Base-by-base conservation (phyloP, 1,284 basidiomycete genomes). In the Moesziomyces globuligerus region DNA sequence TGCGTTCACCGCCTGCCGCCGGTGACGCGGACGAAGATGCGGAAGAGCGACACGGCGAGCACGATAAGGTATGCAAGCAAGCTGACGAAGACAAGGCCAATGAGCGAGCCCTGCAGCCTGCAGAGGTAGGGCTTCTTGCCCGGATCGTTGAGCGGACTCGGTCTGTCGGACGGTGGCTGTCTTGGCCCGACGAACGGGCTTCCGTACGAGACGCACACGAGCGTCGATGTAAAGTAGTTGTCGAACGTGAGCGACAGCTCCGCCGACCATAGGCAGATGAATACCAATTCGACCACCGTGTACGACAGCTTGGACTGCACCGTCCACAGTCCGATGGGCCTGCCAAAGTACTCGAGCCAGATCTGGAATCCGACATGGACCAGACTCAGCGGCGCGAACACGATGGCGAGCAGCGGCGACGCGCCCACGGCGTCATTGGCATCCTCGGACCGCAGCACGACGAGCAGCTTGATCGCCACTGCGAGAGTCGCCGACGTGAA, bases 191-290 rank as follows among this genome's bases (percentile, higher is more conserved):
- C 85, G 18, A 85, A 89, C 32, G 83, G 71, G 24, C 68, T 76
- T 20, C 52, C 58, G 20, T 54, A 51, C 10, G 54, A 32, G 21
- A 71, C 54, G 58, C 93, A 95, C 32, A 90, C 88, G 53, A 94
- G 87, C 25, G 89, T 85, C 26, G 92, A 92, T 4, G 92, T 94
- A 83, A 94, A 92, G 83, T 90, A 93, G 80, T 94, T 93, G 85
- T 95, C 92, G 82, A 94, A 92, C 57, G 88, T 89, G 48, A 94
- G 88, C 13, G 91, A 90, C 41, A 95, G 86, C 28, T 91, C 89
- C n/a, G 92, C 90, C 59, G 91, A 92, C 92, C 93, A 95, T 20
- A 91, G 87, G 83, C 91, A 93, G 61, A 95, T 92, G 80, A 93
- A 94, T 48, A 93, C 85, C 38, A 94, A 89, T 84, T 81, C 80